Percentiles rank a stretch among this genome's conserved stretches.
Conservation (phyloP, 352 stramenopile species). For the Phytophthora capsici region DNA sequence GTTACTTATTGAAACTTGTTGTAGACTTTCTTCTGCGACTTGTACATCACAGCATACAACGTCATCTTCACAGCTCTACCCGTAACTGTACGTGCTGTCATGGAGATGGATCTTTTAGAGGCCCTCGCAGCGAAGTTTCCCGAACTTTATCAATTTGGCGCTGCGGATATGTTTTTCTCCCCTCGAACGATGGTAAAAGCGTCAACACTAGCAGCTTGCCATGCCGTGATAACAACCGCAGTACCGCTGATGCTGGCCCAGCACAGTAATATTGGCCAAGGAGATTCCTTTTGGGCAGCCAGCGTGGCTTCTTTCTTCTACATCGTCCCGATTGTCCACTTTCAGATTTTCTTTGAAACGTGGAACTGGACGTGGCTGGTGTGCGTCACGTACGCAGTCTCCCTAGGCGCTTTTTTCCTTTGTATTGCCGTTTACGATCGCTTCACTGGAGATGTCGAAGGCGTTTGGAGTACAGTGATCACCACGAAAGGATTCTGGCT, state of each 20-base stretch:
- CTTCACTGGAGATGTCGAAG: conserved; percentile 52
- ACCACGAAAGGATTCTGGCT: conserved; percentile 64
- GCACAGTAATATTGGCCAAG: conserved; percentile 48
- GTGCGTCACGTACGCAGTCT: conserved; percentile 48
- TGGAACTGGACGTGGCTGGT: conserved; percentile 78
- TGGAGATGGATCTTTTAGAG: conserved; percentile 83
- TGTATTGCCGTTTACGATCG: conserved; percentile 66
- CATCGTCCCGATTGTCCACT: conserved; percentile 93
- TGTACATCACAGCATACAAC: conserved; percentile 95
- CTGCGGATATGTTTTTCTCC: conserved; percentile 71
- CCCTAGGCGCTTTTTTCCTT: conserved; percentile 56
- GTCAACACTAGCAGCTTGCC: conserved; percentile 50
- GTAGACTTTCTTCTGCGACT: conserved; percentile 80
- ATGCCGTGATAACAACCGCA: conserved; percentile 63
- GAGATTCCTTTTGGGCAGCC: conserved; percentile 80
- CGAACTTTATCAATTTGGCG: conserved; percentile 71
- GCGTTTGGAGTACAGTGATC: conserved; percentile 47
- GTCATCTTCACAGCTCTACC: conserved; percentile 93
- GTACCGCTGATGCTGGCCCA: conserved; percentile 69
- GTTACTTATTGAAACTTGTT: neutral
- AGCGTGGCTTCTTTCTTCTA: conserved; percentile 94
- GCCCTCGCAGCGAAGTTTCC: conserved; percentile 71
- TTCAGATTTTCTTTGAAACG: conserved; percentile 84
- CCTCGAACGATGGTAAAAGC: conserved; percentile 50
- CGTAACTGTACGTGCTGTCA: conserved; percentile 79